phyloP scores from a whole-genome alignment of 225 moss, liverwort and hornwort species.

The Pseudoscleropodium purum region DNA sequence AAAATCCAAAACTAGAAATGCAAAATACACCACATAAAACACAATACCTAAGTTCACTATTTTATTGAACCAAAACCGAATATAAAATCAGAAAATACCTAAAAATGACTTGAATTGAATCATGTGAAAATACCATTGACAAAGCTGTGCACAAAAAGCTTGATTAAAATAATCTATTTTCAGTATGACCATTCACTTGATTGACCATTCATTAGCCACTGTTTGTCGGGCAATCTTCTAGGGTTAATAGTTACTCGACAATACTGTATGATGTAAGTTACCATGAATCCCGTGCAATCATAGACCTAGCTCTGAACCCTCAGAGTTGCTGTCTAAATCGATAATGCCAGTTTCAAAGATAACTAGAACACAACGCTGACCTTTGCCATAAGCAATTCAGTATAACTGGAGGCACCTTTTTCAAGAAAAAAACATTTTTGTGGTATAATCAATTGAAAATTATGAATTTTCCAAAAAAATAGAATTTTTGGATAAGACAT shows the following conservation, averaged over 20 bases:
- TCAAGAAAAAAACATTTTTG: not conserved
- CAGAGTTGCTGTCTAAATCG: not conserved
- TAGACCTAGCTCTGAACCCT: not conserved
- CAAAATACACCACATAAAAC: no score
- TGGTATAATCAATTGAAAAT: not conserved
- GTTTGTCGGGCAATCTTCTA: not conserved
- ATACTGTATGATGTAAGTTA: not conserved
- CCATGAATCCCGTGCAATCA: not conserved
- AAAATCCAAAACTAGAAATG: not conserved
- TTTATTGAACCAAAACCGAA: not conserved
- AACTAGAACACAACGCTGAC: no score
- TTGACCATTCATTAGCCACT: not conserved
- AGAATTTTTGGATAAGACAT: not conserved
- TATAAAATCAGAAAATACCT: not conserved
- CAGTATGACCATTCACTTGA: not conserved
- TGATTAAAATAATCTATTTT: not conserved
- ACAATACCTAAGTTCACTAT: not conserved
- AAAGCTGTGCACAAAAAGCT: not conserved
- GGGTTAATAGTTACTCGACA: not conserved
- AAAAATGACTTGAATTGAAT: not conserved
- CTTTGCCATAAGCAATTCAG: not conserved
- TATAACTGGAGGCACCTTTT: not conserved
- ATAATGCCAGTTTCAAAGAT: not conserved
- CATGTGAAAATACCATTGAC: not conserved
- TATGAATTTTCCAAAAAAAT: not conserved